A percentile compares a stretch with the other conserved stretches of the same genome.
Evolutionary conservation across 805 yeast species (phyloP).

Genomic region (Wickerhamiella qilinensis): DNA sequence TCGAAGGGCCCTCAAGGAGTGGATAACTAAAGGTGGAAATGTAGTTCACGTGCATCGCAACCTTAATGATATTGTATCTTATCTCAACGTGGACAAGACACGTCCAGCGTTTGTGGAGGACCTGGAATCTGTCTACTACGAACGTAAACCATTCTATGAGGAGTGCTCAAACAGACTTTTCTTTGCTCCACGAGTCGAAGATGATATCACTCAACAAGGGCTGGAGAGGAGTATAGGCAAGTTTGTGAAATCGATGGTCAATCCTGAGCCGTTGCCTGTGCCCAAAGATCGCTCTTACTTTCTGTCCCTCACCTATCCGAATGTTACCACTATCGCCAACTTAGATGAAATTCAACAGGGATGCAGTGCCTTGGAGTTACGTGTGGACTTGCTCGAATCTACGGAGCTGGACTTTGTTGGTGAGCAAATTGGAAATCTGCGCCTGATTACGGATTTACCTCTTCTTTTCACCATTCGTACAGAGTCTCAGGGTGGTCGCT

Average conservation of each 20-base stretch:
- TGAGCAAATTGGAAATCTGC: constrained; percentile 53
- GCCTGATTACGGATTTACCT: constrained; percentile 52
- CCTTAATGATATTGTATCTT: constrained; percentile 59
- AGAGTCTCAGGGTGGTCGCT: constrained; percentile 62
- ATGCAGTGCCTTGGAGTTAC: constrained; percentile 64
- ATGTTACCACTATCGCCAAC: constrained; percentile 29
- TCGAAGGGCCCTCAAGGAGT: constrained; percentile 43
- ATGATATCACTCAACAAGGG: constrained; percentile 37
- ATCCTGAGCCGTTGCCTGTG: constrained; percentile 26
- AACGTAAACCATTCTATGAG: constrained; percentile 64
- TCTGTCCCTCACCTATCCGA: constrained; percentile 56
- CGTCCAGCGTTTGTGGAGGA: constrained; percentile 82
- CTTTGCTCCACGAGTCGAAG: constrained; percentile 58
- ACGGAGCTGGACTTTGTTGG: constrained; percentile 38
- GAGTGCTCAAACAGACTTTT: constrained; percentile 67
- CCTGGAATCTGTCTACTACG: constrained; percentile 64
- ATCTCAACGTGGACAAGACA: constrained; percentile 58
- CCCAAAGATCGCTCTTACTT: constrained; percentile 40
- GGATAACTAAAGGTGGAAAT: constrained; percentile 44
- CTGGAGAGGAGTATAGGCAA: constrained; percentile 43
- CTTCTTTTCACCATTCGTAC: constrained; percentile 72
- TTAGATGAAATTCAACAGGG: constrained; percentile 48
- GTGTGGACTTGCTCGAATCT: constrained; percentile 54
- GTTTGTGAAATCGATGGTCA: constrained; percentile 30
- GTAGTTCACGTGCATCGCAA: constrained; percentile 87